Base-by-base conservation (phyloP, 2,329 filamentous ascomycete genomes). In the Dothistroma septosporum region DNA sequence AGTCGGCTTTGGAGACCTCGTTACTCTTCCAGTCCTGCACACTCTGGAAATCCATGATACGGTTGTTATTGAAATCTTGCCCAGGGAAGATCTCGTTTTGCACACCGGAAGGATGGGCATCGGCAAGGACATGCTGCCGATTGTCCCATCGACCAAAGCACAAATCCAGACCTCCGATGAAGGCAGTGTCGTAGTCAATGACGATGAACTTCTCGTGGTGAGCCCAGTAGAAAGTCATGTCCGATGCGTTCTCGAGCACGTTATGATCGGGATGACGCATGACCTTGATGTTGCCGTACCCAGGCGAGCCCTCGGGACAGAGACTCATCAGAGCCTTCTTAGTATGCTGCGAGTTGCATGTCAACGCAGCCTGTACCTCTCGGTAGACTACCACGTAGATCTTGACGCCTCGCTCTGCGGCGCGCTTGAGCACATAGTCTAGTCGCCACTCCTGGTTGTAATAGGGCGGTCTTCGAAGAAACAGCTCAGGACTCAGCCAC, bases 191-290 rank as follows among this genome's bases (percentile, higher is more conserved):
- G 71, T 96, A 96, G 76, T 97, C 94, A 57, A 97, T 89, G 19
- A 99, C 90, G 58, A 97, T 89, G 72, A 97, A 95, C 74, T 99
- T 99, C 71, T 99, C 94, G 73, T 99, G 94, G 73, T 99, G 94
- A 0, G 94, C 94, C 86, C 93, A 97, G 78, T 96, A 97, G 71
- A 97, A 91, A 0, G 92, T 97, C 90, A 96, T 95, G 69, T 97
- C 93, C 32, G 90, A 90, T 2, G 89, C 90, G 70, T 97, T 97
- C 70, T 97, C 92, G 55, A 97, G 86, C 2, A 96, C 84, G 66
- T 97, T 97, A 77, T 97, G 93, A 74, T 97, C 93, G 0, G 93
- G 93, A 76, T 97, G 93, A 32, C 93, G 86, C 85, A 95, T 89
- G 55, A 96, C 81, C 37, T 81, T 84, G 72, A 99, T 97, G 73